Base-by-base conservation (phyloP, 345 rosid genomes). In the Euphorbia lathyris region DNA sequence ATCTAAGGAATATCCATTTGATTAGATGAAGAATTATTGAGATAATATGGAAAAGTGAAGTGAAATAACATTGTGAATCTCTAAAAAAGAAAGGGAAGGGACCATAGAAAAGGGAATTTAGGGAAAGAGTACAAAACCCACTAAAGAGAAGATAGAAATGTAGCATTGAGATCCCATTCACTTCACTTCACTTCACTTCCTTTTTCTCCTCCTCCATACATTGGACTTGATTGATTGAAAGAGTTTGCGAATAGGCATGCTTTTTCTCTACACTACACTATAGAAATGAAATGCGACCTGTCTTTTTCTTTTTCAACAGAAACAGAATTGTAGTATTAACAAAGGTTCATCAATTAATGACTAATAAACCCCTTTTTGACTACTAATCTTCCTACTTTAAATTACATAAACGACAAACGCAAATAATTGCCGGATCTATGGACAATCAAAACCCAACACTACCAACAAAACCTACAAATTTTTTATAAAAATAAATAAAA, bases 361-460 rank as follows among this genome's bases (percentile, higher is more conserved):
- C 63, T 36, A 43, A 63, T 32, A 29, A 9, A 32, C 14, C 63
- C 22, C 23, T 58, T 22, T 50, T 66, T 58, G 71, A 7, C 58
- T 45, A 48, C 68, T 58, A 65, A 63, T 66, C 50, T 13, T 32
- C 73, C 74, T 72, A 47, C 26, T 64, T 43, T 30, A 75, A 53
- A 62, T 50, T 67, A 67, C 79, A 77, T 67, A 75, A 40, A 74
- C 50, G 82, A 78, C 86, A 80, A 82, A 74, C 77, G 76, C 76
- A 82, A 66, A 78, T 80, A 78, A 78, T 80, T 78, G 78, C 81
- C 45, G 73, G 71, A 75, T 84, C 80, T 64, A 50, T 55, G 70
- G 74, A 74, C 69, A 77, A 64, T 76, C 68, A 78, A 72, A 67
- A 67, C 45, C 66, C 56, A 73, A 52, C 68, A 69, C 58, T 43